These are phyloP conservation scores for Tetrahymena malaccensis DNA, from an alignment of 73 alveolate genomes.

Conservation along the genomic window DNA sequence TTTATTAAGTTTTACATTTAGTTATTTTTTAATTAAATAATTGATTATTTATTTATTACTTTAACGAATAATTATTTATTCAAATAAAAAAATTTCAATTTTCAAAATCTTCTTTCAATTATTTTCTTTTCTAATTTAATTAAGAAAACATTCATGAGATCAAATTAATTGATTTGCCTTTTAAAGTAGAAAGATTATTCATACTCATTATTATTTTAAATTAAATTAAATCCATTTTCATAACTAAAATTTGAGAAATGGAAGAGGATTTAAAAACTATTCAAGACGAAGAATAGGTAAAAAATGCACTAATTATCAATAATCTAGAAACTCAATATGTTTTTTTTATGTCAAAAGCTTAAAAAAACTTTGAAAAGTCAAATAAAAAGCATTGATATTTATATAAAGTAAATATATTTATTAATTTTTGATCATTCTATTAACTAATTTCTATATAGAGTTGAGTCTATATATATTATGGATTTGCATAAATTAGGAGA, in stretches of 20 bases:
- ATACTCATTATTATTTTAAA: no score
- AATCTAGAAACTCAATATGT: no score
- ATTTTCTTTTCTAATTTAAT: no score
- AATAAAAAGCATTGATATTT: neutral
- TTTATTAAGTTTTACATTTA: neutral
- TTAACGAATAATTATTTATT: neutral
- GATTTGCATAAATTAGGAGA: neutral
- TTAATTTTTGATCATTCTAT: neutral
- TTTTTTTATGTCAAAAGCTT: neutral
- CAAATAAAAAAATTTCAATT: no score
- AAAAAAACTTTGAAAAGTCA: neutral
- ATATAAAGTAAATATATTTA: neutral
- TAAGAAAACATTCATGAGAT: no score
- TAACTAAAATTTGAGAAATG: neutral
- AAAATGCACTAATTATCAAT: no score
- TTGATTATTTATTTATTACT: neutral
- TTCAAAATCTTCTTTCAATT: neutral
- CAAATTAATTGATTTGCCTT: no score
- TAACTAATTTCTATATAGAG: neutral
- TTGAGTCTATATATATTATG: neutral
- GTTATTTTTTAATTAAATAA: neutral
- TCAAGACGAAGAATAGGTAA: neutral
- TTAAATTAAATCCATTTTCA: no score
- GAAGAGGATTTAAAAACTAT: neutral
- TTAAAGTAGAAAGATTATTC: neutral